phyloP scores from a whole-genome alignment of 192 early-diverging fungal genomes.

The Blastocladiella britannica region DNA sequence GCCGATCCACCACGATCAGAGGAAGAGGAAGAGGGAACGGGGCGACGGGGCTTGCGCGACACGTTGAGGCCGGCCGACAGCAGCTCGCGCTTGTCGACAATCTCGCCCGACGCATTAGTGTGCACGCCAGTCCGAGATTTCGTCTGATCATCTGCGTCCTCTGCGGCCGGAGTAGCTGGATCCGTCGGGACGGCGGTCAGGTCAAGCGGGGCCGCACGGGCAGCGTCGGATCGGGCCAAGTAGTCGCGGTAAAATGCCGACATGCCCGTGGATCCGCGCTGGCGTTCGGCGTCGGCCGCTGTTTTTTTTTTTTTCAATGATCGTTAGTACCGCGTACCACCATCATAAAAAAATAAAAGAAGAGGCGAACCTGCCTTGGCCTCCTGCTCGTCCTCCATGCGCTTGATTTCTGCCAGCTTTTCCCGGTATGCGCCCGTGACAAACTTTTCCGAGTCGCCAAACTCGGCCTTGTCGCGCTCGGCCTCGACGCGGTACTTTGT shows the following conservation, averaged over 20 bases:
- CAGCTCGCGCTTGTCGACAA: constrained; percentile 55
- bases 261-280: constrained; percentile 35
- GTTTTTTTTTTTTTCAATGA: constrained; percentile 5
- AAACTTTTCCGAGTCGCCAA: constrained; percentile 58
- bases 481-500: constrained; percentile 47
- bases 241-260: background rate
- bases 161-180: constrained; percentile 3
- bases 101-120: constrained; percentile 46
- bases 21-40: background rate
- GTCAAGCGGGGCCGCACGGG: constrained; percentile 9
- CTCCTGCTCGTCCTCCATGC: constrained; percentile 36
- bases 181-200: constrained; percentile 5
- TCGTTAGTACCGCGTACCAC: no score
- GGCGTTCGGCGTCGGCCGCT: constrained; percentile 11
- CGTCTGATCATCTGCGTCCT: constrained; percentile 10
- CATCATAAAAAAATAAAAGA: constrained; percentile 1
- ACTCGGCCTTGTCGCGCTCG: constrained; percentile 46
- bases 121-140: constrained; percentile 20
- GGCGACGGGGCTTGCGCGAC: constrained; percentile 14
- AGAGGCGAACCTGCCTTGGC: constrained; percentile 20
- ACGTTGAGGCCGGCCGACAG: constrained; percentile 52
- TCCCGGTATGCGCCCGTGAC: constrained; percentile 49
- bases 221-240: constrained; percentile 24
- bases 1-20: constrained; percentile 4
- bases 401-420: constrained; percentile 37